A percentile compares a stretch with the other conserved stretches of the same genome.
Evolutionary conservation across 108 stramenopile species (phyloP).

Genomic region (Fistulifera solaris): DNA sequence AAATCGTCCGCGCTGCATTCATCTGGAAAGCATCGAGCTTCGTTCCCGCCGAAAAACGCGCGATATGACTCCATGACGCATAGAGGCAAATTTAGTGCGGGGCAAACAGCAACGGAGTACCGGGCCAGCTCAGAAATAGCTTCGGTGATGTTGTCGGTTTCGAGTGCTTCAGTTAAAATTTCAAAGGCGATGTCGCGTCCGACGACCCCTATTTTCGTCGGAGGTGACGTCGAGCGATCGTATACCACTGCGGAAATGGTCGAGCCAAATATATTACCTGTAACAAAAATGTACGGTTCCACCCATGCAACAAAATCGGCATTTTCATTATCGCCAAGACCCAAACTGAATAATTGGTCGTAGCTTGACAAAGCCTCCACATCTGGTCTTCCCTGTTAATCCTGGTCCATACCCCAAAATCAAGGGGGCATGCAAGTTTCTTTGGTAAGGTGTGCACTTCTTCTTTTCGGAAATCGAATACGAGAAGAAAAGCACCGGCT

Average conservation of each 20-base stretch:
- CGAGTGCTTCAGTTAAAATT: conserved; percentile 8
- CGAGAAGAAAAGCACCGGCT: conserved; percentile 25
- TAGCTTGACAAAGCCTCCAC: conserved; percentile 34
- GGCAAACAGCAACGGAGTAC: background rate
- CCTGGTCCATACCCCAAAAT: conserved; percentile 32
- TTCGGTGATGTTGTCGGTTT: background rate
- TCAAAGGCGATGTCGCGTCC: conserved; percentile 23
- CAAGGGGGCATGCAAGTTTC: conserved; percentile 26
- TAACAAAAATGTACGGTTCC: conserved; percentile 35
- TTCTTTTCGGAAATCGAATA: conserved; percentile 31
- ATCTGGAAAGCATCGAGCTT: no score
- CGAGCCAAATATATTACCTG: conserved; percentile 23
- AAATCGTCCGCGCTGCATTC: no score
- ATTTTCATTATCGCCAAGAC: conserved; percentile 32
- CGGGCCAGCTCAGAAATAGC: background rate
- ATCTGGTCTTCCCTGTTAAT: conserved; percentile 22
- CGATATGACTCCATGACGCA: conserved; percentile 2
- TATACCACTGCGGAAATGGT: conserved; percentile 47
- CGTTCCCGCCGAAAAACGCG: no score
- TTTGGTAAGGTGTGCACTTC: conserved; percentile 22
- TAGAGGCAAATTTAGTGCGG: background rate
- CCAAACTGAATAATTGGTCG: conserved; percentile 41
- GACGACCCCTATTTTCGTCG: conserved; percentile 41
- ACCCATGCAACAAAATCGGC: conserved; percentile 47
- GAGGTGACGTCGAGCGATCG: conserved; percentile 33